phyloP scores from a whole-genome alignment of 257 asterid species.

The Dorcoceras hygrometricum region DNA sequence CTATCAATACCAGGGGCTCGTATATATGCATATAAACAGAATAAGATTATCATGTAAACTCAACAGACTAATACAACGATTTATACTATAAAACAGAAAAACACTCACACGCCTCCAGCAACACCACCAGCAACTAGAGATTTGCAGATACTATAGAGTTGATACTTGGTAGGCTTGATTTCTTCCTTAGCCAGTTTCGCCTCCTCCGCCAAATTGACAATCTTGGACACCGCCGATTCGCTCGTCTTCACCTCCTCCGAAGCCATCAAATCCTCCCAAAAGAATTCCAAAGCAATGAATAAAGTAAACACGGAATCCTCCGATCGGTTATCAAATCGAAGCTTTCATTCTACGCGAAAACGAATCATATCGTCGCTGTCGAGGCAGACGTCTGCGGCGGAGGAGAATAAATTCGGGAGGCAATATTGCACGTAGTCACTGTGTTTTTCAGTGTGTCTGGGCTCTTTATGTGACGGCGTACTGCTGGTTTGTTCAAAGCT shows the following conservation, averaged over 20 bases:
- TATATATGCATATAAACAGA: too few relatives aligned
- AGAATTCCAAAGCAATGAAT: neutral
- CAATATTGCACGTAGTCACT: slow-evolving; percentile 31
- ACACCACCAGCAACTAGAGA: slow-evolving; percentile 95
- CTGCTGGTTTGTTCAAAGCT: neutral
- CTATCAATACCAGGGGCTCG: neutral
- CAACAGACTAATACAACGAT: neutral
- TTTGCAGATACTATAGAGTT: slow-evolving; percentile 70
- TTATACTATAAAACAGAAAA: too few relatives aligned
- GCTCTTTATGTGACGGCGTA: slow-evolving; percentile 31
- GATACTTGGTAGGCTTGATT: slow-evolving; percentile 64
- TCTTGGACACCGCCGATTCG: slow-evolving; percentile 87
- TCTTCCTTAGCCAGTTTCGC: slow-evolving; percentile 90
- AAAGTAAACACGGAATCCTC: slow-evolving; percentile 15
- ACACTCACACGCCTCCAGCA: slow-evolving; percentile 93
- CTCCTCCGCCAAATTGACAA: slow-evolving; percentile 88
- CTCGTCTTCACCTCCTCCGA: slow-evolving; percentile 91
- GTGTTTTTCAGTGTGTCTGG: slow-evolving; percentile 25
- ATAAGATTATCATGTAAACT: neutral
- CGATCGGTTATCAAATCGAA: slow-evolving; percentile 26
- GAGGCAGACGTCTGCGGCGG: slow-evolving; percentile 20
- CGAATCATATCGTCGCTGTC: slow-evolving; percentile 12
- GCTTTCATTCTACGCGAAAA: slow-evolving; percentile 8
- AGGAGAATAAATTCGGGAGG: slow-evolving; percentile 1
- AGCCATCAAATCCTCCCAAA: slow-evolving; percentile 52